Evolutionary conservation across 805 yeast genomes (phyloP).

Genomic region (Starmerella cellae): DNA sequence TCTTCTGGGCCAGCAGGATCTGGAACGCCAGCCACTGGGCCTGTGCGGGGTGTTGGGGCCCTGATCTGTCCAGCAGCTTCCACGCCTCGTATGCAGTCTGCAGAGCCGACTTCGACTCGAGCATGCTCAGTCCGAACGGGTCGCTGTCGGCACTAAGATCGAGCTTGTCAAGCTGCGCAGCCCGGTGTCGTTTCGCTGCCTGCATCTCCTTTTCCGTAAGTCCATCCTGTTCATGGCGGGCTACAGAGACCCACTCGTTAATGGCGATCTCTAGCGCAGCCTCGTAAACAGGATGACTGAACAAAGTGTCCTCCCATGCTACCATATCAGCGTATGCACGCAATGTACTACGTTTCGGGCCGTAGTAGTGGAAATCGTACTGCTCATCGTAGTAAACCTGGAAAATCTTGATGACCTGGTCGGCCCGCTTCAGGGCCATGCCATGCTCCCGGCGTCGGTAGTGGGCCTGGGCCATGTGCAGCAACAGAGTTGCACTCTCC

Average conservation of each 20-base stretch:
- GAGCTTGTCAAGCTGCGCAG: conserved; percentile 34
- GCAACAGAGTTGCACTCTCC: conserved; percentile 84
- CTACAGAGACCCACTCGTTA: conserved; percentile 14
- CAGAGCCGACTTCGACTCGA: conserved; percentile 30
- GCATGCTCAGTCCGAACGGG: conserved; percentile 37
- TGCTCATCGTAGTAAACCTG: conserved; percentile 69
- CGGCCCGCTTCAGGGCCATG: conserved; percentile 65
- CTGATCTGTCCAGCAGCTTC: conserved; percentile 26
- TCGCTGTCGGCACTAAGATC: conserved; percentile 29
- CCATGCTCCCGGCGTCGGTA: conserved; percentile 51
- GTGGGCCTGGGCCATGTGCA: conserved; percentile 76
- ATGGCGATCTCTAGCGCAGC: conserved; percentile 58
- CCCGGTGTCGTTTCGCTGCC: conserved; percentile 34
- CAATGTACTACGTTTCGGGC: conserved; percentile 81
- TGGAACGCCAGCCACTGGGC: conserved; percentile 35
- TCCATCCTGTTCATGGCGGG: conserved; percentile 17
- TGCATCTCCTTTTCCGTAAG: conserved; percentile 25
- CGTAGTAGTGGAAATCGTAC: conserved; percentile 85
- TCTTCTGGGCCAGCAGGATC: conserved; percentile 34
- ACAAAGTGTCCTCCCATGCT: conserved; percentile 70
- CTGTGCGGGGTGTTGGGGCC: neutral
- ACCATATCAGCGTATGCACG: conserved; percentile 67
- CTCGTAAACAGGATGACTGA: conserved; percentile 54
- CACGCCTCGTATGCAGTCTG: conserved; percentile 33
- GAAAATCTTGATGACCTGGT: conserved; percentile 52